phyloP scores from a whole-genome alignment of 2,329 filamentous ascomycete genomes.

The Fusarium hostae region DNA sequence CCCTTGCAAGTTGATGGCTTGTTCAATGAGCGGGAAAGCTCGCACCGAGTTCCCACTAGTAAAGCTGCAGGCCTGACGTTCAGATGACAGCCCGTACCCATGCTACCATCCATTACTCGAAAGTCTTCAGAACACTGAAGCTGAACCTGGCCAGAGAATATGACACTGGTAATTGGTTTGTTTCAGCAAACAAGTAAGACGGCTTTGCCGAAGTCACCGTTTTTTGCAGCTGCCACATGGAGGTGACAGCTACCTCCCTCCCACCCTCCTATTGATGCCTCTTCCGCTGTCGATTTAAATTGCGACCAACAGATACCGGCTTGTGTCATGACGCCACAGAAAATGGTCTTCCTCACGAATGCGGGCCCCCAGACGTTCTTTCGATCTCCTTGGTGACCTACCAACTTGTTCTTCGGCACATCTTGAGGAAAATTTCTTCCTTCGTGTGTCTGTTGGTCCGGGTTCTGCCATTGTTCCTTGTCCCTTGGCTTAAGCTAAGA shows the following conservation, averaged over 20 bases:
- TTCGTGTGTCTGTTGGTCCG: conserved; percentile 38
- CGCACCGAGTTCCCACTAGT: conserved; percentile 18
- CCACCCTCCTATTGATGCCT: conserved; percentile 18
- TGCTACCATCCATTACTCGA: conserved; percentile 8
- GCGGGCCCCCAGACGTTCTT: conserved; percentile 16
- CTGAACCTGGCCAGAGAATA: not conserved
- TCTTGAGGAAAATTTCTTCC: conserved; percentile 29
- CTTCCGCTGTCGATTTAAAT: conserved; percentile 21
- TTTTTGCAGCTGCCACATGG: conserved; percentile 31
- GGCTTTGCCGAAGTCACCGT: conserved; percentile 15
- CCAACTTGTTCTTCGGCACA: conserved; percentile 36
- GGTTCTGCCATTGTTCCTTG: conserved; percentile 28
- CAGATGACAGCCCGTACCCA: conserved; percentile 18
- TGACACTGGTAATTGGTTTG: conserved; percentile 6
- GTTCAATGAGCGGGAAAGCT: conserved; percentile 14
- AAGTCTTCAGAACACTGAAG: not conserved
- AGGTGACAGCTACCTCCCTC: conserved; percentile 15
- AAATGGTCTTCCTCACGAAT: conserved; percentile 8
- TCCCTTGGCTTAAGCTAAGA: conserved; percentile 35
- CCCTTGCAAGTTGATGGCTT: conserved; percentile 13
- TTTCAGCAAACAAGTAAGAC: not conserved
- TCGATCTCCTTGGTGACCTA: conserved; percentile 12
- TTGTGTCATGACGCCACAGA: conserved; percentile 41
- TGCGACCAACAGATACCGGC: conserved; percentile 19
- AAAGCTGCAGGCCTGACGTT: conserved; percentile 8